Conservation (phyloP, 768 basidiomycete genomes). For the Tephrocybe sp. region DNA sequence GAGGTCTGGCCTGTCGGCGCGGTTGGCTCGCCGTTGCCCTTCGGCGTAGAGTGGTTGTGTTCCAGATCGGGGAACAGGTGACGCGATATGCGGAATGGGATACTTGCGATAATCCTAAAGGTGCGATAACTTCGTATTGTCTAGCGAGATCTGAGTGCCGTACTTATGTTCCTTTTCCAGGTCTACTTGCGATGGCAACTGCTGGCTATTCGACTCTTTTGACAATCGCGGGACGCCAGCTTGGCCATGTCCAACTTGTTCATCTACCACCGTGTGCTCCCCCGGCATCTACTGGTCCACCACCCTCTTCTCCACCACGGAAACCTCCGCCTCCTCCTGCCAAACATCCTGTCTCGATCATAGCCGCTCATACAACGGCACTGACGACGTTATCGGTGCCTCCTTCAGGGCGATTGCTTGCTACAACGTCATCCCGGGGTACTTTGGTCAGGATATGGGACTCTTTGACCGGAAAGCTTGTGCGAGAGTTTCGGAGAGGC, state of each 20-base stretch:
- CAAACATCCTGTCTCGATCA: constrained; percentile 75
- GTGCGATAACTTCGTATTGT: constrained; percentile 39
- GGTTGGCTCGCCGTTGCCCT: constrained; percentile 86
- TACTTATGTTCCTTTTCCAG: constrained; percentile 30
- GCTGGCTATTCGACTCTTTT: constrained; percentile 78
- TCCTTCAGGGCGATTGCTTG: constrained; percentile 74
- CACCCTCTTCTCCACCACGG: constrained; percentile 47
- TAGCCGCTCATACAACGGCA: constrained; percentile 79
- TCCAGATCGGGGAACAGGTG: constrained; percentile 64
- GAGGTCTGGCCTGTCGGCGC: constrained; percentile 76
- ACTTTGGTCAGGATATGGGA: constrained; percentile 92
- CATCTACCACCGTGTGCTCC: constrained; percentile 80
- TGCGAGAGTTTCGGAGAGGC: constrained; percentile 82
- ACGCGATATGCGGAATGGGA: constrained; percentile 77
- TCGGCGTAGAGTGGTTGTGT: constrained; percentile 76
- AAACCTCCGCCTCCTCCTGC: constrained; percentile 56
- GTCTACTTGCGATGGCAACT: constrained; percentile 79
- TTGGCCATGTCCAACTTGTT: constrained; percentile 85
- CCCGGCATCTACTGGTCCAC: constrained; percentile 56
- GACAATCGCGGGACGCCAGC: constrained; percentile 81
- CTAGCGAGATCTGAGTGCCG: not conserved
- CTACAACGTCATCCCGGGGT: constrained; percentile 81
- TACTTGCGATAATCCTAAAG: constrained; percentile 83
- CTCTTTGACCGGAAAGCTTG: constrained; percentile 64
- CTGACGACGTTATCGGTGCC: constrained; percentile 79